phyloP scores from a whole-genome alignment of 176 grass and related monocot genomes.

The Eragrostis curvula region DNA sequence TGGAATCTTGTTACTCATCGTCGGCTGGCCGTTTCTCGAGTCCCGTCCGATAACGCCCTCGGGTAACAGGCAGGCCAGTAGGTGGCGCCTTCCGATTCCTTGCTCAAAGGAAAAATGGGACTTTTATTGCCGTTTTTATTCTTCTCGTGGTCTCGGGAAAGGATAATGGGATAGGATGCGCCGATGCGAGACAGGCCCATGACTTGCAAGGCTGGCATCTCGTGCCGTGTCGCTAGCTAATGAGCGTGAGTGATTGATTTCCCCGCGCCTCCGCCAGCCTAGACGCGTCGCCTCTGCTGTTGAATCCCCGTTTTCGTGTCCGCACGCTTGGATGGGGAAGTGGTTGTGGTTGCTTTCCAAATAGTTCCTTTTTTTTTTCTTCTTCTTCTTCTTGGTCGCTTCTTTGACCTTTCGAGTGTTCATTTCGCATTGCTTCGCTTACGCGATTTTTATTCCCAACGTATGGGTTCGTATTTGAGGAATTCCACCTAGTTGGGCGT shows the following conservation, averaged over 20 bases:
- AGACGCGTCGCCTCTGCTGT: no score
- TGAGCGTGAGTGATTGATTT: conserved; percentile 19
- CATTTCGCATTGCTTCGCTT: background rate
- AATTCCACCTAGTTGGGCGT: background rate
- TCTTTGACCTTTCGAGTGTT: conserved; percentile 28
- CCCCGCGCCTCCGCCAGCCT: background rate
- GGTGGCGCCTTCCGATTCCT: background rate
- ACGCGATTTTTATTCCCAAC: background rate
- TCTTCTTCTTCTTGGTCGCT: background rate
- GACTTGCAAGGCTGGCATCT: conserved; percentile 45
- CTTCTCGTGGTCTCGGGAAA: background rate
- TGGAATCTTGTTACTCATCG: background rate
- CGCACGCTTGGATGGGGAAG: background rate
- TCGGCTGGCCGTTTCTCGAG: background rate
- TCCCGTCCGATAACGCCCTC: background rate
- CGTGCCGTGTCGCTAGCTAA: conserved; percentile 18
- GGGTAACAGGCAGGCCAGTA: background rate
- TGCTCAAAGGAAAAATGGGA: background rate
- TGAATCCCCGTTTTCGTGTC: no score
- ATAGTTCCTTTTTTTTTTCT: background rate
- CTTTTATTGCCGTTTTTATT: background rate
- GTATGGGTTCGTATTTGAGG: background rate
- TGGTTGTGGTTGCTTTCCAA: conserved; percentile 1
- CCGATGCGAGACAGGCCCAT: background rate
- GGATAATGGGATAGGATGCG: conserved; percentile 31